Evolutionary conservation across 345 rosid genomes (phyloP).

Genomic region (Eutrema yunnanense): DNA sequence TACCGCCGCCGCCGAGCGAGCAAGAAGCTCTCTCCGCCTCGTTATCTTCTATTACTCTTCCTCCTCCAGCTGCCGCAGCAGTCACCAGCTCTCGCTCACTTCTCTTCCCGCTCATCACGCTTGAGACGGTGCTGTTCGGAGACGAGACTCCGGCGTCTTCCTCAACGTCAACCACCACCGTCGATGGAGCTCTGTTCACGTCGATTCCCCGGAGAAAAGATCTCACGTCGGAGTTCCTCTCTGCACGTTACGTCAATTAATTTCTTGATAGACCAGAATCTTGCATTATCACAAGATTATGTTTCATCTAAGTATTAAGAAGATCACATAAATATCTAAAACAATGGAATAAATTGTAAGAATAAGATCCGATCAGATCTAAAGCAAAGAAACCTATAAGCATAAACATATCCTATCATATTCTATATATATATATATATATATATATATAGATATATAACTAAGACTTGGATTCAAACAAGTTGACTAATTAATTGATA

Average conservation of each 20-base stretch:
- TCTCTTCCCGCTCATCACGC: conserved; percentile 65
- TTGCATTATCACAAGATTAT: background rate
- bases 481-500: background rate
- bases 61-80: conserved; percentile 4
- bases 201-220: conserved; percentile 52
- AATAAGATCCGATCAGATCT: conserved; percentile 1
- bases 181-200: conserved; percentile 46
- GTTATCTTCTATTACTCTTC: conserved; percentile 30
- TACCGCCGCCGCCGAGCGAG: conserved; percentile 46
- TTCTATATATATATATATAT: background rate
- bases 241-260: conserved; percentile 27
- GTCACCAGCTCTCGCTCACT: conserved; percentile 52
- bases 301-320: background rate
- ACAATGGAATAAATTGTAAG: background rate
- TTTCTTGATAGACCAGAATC: background rate
- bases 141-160: conserved; percentile 71
- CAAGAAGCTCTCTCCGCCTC: conserved; percentile 70
- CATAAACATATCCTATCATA: too few relatives aligned
- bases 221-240: conserved; percentile 40
- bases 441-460: background rate
- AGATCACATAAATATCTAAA: background rate
- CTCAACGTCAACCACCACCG: conserved; percentile 45
- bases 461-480: background rate
- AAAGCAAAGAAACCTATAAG: background rate
- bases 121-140: conserved; percentile 82